Conservation (phyloP, 352 stramenopile genomes). For the Phytophthora vignae region DNA sequence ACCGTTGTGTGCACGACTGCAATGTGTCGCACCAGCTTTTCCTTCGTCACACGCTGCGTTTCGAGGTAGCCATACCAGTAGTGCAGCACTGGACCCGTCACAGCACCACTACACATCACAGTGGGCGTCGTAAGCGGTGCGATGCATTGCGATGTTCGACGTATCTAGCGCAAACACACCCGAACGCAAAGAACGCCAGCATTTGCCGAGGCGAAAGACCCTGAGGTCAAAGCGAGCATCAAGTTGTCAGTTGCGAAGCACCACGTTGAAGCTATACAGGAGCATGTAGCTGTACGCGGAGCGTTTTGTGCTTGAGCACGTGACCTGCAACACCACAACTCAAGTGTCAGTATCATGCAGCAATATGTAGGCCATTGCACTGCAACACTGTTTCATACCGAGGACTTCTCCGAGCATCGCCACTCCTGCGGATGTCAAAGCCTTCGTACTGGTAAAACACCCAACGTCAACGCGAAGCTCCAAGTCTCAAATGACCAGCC, state of each 20-base stretch:
- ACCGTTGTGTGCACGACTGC: not conserved
- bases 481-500: too few relatives aligned
- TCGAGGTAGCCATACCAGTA: slow-evolving; percentile 80
- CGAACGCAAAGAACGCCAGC: slow-evolving; percentile 75
- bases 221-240: slow-evolving; percentile 31
- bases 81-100: slow-evolving; percentile 73
- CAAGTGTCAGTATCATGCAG: slow-evolving; percentile 3
- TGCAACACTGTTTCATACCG: slow-evolving; percentile 35
- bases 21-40: slow-evolving; percentile 57
- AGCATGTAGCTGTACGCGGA: slow-evolving; percentile 44
- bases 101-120: slow-evolving; percentile 37
- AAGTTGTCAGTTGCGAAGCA: not conserved
- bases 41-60: slow-evolving; percentile 63
- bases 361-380: not conserved
- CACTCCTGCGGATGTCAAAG: slow-evolving; percentile 67
- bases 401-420: slow-evolving; percentile 73
- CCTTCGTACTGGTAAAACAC: slow-evolving; percentile 60
- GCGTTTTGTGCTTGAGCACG: slow-evolving; percentile 72
- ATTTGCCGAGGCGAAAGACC: slow-evolving; percentile 71
- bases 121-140: too few relatives aligned
- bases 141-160: too few relatives aligned
- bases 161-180: slow-evolving; percentile 34
- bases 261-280: not conserved
- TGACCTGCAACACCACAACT: slow-evolving; percentile 46
- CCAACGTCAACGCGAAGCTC: not conserved